Conservation (phyloP, 148 eudicot species). For the Agrostemma githago region DNA sequence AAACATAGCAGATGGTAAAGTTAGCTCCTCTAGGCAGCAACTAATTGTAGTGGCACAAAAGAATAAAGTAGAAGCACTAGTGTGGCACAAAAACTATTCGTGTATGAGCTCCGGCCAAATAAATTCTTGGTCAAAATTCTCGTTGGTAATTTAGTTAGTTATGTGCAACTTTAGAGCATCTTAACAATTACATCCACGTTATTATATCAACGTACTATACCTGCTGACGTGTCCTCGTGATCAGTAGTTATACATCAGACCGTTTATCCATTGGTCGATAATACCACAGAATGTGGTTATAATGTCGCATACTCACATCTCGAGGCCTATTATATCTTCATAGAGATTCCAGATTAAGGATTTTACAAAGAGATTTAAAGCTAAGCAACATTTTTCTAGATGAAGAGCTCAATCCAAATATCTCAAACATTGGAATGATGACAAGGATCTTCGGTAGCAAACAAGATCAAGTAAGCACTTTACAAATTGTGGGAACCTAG, state of each 20-base stretch:
- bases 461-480: constrained; percentile 46
- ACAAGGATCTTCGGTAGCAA: constrained; percentile 52
- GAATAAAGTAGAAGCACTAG: not conserved
- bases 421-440: constrained; percentile 46
- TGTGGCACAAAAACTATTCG: constrained; percentile 24
- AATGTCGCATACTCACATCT: constrained; percentile 2
- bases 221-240: too few species aligned
- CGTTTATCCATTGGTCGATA: too few species aligned
- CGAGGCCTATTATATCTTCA: constrained; percentile 57
- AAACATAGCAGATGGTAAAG: not conserved
- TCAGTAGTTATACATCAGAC: too few species aligned
- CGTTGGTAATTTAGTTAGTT: constrained; percentile 24
- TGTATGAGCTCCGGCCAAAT: constrained; percentile 40
- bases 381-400: constrained; percentile 2
- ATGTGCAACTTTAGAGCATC: not conserved
- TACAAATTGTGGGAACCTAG: constrained; percentile 60
- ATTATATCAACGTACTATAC: too few species aligned
- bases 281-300: too few species aligned
- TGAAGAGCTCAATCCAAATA: constrained; percentile 18
- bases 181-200: too few species aligned
- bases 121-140: constrained; percentile 37
- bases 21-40: not conserved
- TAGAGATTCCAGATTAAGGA: constrained; percentile 44
- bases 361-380: constrained; percentile 52
- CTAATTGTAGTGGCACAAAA: not conserved